Conservation (phyloP, 225 moss, liverwort and hornwort species). For the Asterella californica region DNA sequence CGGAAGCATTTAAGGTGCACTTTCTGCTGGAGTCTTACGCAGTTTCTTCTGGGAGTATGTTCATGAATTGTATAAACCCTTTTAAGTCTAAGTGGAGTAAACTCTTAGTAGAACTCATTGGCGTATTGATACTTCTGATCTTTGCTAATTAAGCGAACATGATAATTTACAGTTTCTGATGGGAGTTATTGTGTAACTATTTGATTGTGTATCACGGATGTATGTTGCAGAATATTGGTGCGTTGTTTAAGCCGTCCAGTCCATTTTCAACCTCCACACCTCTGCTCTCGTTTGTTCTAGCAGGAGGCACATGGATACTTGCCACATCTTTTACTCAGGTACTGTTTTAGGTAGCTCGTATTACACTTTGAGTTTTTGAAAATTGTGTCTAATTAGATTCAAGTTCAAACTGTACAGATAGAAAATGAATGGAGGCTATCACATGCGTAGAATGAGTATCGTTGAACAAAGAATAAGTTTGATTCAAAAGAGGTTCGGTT, state of each 20-base stretch:
- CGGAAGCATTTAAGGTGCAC: conserved; percentile 73
- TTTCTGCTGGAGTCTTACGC: background rate
- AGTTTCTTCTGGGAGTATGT: background rate
- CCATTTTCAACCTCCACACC: conserved; percentile 59
- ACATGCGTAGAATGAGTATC: background rate
- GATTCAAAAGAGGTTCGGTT: background rate
- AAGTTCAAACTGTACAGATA: background rate
- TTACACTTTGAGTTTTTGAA: background rate
- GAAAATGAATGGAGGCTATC: background rate
- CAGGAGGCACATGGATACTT: conserved; percentile 54
- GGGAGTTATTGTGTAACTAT: background rate
- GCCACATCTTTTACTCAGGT: conserved; percentile 61
- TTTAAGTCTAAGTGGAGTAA: too few species aligned
- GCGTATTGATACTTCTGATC: background rate
- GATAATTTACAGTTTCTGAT: background rate
- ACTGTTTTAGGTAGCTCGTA: background rate
- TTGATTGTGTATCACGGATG: conserved; percentile 1
- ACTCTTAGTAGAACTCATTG: background rate
- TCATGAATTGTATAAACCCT: too few species aligned
- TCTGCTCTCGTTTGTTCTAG: conserved; percentile 57
- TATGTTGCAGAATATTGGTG: conserved; percentile 51
- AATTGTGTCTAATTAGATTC: background rate
- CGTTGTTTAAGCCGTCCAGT: conserved; percentile 52
- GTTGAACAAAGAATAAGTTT: background rate
- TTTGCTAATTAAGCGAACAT: background rate